phyloP scores from a whole-genome alignment of 2,329 filamentous ascomycete genomes.

The Clarireedia hainanense region DNA sequence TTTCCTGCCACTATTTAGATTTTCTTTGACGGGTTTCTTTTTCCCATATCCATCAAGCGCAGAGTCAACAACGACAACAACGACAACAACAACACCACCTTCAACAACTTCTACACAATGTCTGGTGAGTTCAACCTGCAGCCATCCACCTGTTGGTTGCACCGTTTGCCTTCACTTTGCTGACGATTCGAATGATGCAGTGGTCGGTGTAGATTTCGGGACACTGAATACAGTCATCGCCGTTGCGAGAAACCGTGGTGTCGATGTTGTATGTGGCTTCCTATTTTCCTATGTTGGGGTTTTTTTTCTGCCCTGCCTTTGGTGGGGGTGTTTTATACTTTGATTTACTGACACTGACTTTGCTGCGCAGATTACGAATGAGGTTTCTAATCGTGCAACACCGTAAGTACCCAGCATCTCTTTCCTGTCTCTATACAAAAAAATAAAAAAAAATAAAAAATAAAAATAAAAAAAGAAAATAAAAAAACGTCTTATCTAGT shows the following conservation, averaged over 20 bases:
- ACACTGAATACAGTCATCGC: slow-evolving; percentile 95
- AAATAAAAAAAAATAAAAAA: too few relatives aligned
- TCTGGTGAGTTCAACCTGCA: not conserved
- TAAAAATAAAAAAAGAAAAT: too few relatives aligned
- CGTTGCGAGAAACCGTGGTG: slow-evolving; percentile 95
- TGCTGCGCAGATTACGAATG: slow-evolving; percentile 76
- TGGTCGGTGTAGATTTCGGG: slow-evolving; percentile 64
- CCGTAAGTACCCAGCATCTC: slow-evolving; percentile 59
- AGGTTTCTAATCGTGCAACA: slow-evolving; percentile 96
- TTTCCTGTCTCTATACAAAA: not conserved
- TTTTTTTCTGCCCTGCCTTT: not conserved
- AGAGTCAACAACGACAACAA: not conserved
- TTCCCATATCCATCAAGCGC: not conserved
- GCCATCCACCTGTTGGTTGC: not conserved
- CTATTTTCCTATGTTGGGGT: not conserved
- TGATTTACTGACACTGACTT: slow-evolving; percentile 26
- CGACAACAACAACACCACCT: not conserved
- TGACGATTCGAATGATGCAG: slow-evolving; percentile 10
- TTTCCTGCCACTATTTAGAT: too few relatives aligned
- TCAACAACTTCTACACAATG: not conserved
- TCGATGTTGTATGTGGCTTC: slow-evolving; percentile 82
- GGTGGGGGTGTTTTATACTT: slow-evolving; percentile 7
- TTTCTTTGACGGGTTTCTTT: too few relatives aligned
- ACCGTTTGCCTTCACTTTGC: not conserved
- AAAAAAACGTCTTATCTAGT: slow-evolving; percentile 1